Evolutionary conservation across 2,329 filamentous ascomycete species (phyloP).

Genomic region (Aspergillus udagawae): DNA sequence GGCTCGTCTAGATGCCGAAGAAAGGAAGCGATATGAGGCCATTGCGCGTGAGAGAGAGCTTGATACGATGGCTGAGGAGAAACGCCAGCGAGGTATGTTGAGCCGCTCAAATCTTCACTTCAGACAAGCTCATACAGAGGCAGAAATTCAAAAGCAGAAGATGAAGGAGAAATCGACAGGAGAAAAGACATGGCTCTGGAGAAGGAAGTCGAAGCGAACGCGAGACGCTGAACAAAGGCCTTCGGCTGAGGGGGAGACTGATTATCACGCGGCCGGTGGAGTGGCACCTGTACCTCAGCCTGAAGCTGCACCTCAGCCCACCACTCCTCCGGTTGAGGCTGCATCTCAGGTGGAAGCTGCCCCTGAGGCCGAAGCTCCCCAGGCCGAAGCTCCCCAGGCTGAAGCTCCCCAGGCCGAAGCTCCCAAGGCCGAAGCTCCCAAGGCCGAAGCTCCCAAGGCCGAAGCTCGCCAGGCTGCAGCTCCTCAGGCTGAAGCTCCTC

Average conservation of each 20-base stretch:
- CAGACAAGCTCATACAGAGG: background rate
- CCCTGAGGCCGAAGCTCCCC: background rate
- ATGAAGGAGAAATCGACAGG: conserved; percentile 16
- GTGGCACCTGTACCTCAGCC: background rate
- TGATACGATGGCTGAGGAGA: conserved; percentile 31
- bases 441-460: background rate
- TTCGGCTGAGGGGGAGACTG: background rate
- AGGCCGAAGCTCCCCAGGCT: background rate
- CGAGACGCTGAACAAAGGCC: conserved; percentile 11
- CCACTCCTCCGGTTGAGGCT: background rate
- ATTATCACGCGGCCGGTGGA: background rate
- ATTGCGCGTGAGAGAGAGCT: conserved; percentile 38
- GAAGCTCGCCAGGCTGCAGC: background rate
- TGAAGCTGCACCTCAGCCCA: background rate
- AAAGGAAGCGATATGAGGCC: conserved; percentile 57
- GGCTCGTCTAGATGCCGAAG: conserved; percentile 60
- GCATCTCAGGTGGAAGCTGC: conserved; percentile 2
- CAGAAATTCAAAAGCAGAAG: conserved; percentile 16
- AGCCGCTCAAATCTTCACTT: background rate
- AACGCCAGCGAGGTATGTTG: conserved; percentile 25
- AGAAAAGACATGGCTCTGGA: conserved; percentile 24
- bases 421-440: background rate
- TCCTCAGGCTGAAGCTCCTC: background rate
- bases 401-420: background rate
- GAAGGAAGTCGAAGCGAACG: conserved; percentile 23